Conservation (phyloP, 2,329 filamentous ascomycete genomes). For the Paraconiothyrium brasiliense region DNA sequence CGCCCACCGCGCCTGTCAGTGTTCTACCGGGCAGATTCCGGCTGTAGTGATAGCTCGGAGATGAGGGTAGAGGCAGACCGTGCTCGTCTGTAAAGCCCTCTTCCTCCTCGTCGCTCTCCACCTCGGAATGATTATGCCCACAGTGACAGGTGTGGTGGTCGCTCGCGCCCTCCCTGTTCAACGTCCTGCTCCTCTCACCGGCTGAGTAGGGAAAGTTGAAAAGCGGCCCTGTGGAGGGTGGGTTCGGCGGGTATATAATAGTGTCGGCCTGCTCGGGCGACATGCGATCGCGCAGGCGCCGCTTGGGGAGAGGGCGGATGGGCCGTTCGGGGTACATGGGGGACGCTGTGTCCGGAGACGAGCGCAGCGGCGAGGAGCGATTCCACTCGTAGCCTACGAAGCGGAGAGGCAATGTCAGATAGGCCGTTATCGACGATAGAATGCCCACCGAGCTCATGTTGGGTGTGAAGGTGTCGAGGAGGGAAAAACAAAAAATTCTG, state of each 20-base stretch:
- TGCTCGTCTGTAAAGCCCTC: constrained; percentile 47
- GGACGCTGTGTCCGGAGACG: constrained; percentile 75
- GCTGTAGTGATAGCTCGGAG: constrained; percentile 51
- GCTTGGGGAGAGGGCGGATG: constrained; percentile 90
- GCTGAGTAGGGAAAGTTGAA: constrained; percentile 73
- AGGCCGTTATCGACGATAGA: constrained; percentile 36
- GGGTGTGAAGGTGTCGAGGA: constrained; percentile 29
- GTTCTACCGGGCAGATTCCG: constrained; percentile 40
- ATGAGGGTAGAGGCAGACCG: constrained; percentile 51
- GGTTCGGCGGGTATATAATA: constrained; percentile 82
- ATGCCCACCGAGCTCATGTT: constrained; percentile 28
- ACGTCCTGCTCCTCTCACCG: constrained; percentile 39
- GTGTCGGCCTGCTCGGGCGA: constrained; percentile 84
- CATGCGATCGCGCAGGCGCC: constrained; percentile 85
- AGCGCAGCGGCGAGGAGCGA: constrained; percentile 51
- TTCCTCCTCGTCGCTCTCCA: constrained; percentile 68
- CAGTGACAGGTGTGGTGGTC: constrained; percentile 60
- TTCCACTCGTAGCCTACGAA: constrained; percentile 53
- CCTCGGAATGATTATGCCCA: constrained; percentile 57
- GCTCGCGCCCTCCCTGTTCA: constrained; percentile 59
- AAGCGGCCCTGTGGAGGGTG: constrained; percentile 74
- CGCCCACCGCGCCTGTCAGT: constrained; percentile 36
- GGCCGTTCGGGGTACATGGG: constrained; percentile 87
- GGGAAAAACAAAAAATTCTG: constrained; percentile 31
- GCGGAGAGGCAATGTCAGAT: constrained; percentile 47